Conservation (phyloP, 768 basidiomycete genomes). For the Favolaschia claudopus region DNA sequence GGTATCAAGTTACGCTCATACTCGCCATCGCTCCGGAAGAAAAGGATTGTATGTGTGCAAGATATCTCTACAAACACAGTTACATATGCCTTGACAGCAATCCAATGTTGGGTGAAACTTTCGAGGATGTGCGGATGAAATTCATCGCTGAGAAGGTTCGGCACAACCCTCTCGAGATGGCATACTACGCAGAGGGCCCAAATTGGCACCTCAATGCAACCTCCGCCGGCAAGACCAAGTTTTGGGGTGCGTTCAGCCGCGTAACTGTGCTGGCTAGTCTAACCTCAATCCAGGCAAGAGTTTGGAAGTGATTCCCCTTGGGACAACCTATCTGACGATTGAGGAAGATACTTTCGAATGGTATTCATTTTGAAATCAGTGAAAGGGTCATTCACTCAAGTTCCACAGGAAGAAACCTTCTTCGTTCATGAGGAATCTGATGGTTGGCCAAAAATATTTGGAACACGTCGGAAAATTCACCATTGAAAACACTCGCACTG, state of each 20-base stretch:
- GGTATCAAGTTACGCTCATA: constrained; percentile 84
- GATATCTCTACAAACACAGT: neutral
- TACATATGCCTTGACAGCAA: constrained; percentile 59
- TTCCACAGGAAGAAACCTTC: constrained; percentile 83
- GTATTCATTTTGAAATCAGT: constrained; percentile 41
- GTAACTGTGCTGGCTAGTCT: constrained; percentile 21
- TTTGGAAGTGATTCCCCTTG: constrained; percentile 84
- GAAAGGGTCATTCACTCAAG: constrained; percentile 2
- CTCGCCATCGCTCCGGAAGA: constrained; percentile 78
- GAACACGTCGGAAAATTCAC: constrained; percentile 85
- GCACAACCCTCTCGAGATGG: constrained; percentile 85
- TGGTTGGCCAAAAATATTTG: constrained; percentile 91
- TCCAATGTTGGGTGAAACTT: constrained; percentile 89
- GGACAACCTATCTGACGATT: constrained; percentile 71
- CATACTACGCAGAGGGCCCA: constrained; percentile 83
- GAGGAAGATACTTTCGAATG: constrained; percentile 76
- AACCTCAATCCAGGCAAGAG: constrained; percentile 71
- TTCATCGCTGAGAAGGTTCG: constrained; percentile 90
- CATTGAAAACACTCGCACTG: constrained; percentile 67
- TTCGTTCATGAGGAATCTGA: constrained; percentile 87
- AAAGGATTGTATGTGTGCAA: constrained; percentile 79
- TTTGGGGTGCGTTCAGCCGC: constrained; percentile 73
- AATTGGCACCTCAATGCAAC: constrained; percentile 81
- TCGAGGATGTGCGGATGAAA: constrained; percentile 81
- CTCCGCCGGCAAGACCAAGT: constrained; percentile 85